Evolutionary conservation across 2,329 filamentous ascomycete species (phyloP), one percentile per base, ranked within the genome.

Genomic region (Tolypocladium capitatum): DNA sequence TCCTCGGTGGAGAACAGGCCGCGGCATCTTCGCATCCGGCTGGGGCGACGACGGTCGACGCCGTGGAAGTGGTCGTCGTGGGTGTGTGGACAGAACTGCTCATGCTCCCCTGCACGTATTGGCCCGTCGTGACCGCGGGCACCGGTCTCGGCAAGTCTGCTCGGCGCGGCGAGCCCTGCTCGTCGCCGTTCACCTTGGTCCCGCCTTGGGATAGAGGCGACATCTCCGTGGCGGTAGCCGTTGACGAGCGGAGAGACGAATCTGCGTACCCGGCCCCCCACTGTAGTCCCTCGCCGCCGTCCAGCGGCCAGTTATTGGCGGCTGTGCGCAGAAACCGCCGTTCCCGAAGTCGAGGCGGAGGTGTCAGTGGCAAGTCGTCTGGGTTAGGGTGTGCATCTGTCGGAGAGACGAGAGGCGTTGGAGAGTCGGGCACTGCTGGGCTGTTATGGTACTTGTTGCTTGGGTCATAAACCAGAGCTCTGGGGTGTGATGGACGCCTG

Each of bases 321-420:
- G 48, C 34, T 2, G 56, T 46, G 1, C 68, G 61, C 18, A 76
- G 64, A 43, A 71, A 63, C 33, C 60, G 68, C 6, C 73, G 66
- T 45, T 75, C 71, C 46, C 68, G 64, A 2, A 77, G 65, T 18
- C 72, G 67, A 2, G 68, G 67, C 0, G 74, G 74, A 1, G 74
- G 72, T 0, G 68, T 72, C 24, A 71, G 53, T 0, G 63, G 63
- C 2, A 51, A 46, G 2, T 50, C 49, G 10, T 58, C 55, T 8
- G 48, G 34, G 13, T 52, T 55, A 2, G 51, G 33, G 21, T 55
- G 53, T 0, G 65, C 65, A 8, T 56, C 49, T 0, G 62, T 56
- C 0, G 70, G 63, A 1, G 70, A 66, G 40, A 70, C 67, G 0
- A 74, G 58, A 2, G 68, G 69, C 14, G 69, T 68, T 0, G 64